Base-by-base conservation (phyloP, 306 rosid genomes). In the Lagenaria siceraria region DNA sequence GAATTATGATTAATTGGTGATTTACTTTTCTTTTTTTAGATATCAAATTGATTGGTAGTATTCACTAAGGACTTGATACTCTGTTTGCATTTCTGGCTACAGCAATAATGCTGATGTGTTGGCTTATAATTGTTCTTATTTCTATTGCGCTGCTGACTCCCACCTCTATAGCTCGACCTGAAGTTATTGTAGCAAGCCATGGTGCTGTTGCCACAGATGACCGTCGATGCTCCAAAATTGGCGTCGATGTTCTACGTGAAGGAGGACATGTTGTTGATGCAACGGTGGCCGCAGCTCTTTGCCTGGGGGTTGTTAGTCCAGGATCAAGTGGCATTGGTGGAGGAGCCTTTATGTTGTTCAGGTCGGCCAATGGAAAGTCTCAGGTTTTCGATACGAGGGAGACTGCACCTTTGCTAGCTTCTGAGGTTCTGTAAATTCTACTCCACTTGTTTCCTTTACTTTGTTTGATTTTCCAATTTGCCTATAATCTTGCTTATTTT, bases 201-300 rank as follows among this genome's bases (percentile, higher is more conserved):
- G 98, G 96, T 19, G 96, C 97, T 2, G 94, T 94, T 31, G 96
- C 97, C n/a, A 80, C 90, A 0, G 97, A 91, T 65, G 93, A 91
- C 12, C 77, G 81, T 0, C 78, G 96, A 48, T 91, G 97, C 42
- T 87, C 98, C 22, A 84, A 77, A 78, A 91, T 91, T 12, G 96
- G 98, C 40, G 81, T 66, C 74, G 38, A 76, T 17, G 85, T 79
- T 51, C 88, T 89, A 5, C 80, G 76, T 0, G 86, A 89, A 68
- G 94, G 96, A 75, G 98, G 97, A 11, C 90, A 90, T 49, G 93
- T 88, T 0, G 91, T 83, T 25, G 98, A 94, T 83, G 98, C 97
- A 0, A 83, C 91, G 0, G 94, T 91, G 78, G 97, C 96, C 25
- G 83, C 91, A 36, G 84, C 96, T 75, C 81, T 94, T 96, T 33